phyloP scores from a whole-genome alignment of 2,329 filamentous ascomycete genomes.

The Colletotrichum falcatum region DNA sequence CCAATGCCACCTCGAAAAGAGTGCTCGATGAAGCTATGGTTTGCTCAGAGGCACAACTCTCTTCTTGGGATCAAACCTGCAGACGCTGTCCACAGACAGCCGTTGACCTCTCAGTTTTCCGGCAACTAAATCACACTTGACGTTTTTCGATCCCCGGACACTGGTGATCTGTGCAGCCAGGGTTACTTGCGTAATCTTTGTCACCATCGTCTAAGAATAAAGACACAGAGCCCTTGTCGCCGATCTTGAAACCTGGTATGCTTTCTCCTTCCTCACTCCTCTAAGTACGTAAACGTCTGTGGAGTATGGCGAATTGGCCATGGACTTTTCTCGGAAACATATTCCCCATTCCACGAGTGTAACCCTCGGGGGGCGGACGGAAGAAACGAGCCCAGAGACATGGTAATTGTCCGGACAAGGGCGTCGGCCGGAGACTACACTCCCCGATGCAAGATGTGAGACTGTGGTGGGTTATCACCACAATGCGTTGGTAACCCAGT shows the following conservation, averaged over 20 bases:
- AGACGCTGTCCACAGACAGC: background rate
- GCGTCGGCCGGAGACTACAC: background rate
- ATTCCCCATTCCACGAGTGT: no score
- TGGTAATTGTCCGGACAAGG: constrained; percentile 1
- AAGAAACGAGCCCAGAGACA: background rate
- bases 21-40: constrained; percentile 17
- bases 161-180: constrained; percentile 4
- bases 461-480: background rate
- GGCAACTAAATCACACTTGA: background rate
- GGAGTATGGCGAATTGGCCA: background rate
- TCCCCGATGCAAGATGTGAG: background rate
- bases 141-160: background rate
- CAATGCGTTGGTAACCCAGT: background rate
- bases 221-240: constrained; percentile 17
- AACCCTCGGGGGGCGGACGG: background rate
- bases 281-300: background rate
- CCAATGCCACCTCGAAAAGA: constrained; percentile 17
- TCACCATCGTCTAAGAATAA: background rate
- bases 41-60: constrained; percentile 8
- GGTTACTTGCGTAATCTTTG: constrained; percentile 12
- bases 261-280: constrained; percentile 11
- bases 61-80: constrained; percentile 30
- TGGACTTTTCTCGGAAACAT: no score
- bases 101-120: background rate
- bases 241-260: constrained; percentile 23